A percentile compares a stretch with the other conserved stretches of the same genome.
phyloP scores from a whole-genome alignment of 805 yeast genomes.

The Cyberlindnera sargentensis region DNA sequence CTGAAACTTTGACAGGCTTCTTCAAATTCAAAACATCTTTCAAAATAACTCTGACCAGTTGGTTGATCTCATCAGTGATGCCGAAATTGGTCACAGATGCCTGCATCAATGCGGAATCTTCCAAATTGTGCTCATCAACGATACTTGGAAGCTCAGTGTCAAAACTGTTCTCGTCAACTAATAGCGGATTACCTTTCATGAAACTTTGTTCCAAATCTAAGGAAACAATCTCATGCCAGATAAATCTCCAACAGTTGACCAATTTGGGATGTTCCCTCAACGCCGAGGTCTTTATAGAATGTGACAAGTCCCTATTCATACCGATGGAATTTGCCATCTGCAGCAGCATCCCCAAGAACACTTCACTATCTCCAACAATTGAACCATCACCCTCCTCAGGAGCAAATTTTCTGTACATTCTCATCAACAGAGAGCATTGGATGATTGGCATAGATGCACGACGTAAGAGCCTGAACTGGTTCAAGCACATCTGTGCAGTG shows the following conservation, averaged over 20 bases:
- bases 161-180: constrained; percentile 32
- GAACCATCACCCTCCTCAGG: constrained; percentile 55
- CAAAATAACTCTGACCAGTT: constrained; percentile 28
- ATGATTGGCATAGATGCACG: constrained; percentile 43
- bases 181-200: constrained; percentile 41
- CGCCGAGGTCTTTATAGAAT: constrained; percentile 14
- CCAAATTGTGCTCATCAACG: constrained; percentile 28
- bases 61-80: constrained; percentile 26
- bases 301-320: constrained; percentile 47
- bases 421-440: constrained; percentile 47
- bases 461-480: constrained; percentile 45
- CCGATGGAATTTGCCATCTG: constrained; percentile 56
- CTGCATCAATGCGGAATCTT: constrained; percentile 35
- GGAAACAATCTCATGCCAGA: constrained; percentile 47
- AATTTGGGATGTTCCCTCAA: constrained; percentile 18
- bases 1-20: constrained; percentile 30
- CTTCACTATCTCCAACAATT: constrained; percentile 44
- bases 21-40: constrained; percentile 34
- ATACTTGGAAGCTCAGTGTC: constrained; percentile 46
- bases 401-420: constrained; percentile 41
- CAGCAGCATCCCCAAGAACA: constrained; percentile 40
- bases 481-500: constrained; percentile 48
- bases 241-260: constrained; percentile 48
- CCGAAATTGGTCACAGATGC: constrained; percentile 29
- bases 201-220: constrained; percentile 40